Base-by-base conservation (phyloP, 1,284 basidiomycete species). In the Fomitopsis betulina region DNA sequence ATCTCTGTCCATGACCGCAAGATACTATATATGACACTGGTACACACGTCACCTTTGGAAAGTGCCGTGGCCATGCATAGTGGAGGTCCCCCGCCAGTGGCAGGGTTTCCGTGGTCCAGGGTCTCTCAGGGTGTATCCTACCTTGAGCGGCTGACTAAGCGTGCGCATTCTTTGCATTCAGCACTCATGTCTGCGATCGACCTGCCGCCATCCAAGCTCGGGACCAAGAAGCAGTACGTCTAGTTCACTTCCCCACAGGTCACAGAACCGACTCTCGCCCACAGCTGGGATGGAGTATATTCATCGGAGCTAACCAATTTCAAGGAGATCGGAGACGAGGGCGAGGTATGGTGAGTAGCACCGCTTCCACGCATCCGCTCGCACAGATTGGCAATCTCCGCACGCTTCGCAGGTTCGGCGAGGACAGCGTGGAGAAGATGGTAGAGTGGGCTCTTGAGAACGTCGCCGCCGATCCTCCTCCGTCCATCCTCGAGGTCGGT, bases 401-500 rank as follows among this genome's bases (percentile, higher is more conserved):
- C 8, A 32, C 27, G 35, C 45, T 19, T 12, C 35, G 13, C 63
- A 94, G 93, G 93, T 96, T 95, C 66, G 93, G 93, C 13, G 79
- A 84, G 62, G 90, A 94, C 61, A 85, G 84, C 25, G 83, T 91
- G 1, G 83, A 88, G 64, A 91, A 92, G 63, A 94, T 95, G 91
- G 84, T 88, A 15, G 76, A 83, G 23, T 91, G 89, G 89, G 73
- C 75, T 0, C 58, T 76, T 38, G 73, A 80, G 45, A 73, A 88
- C 62, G 71, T 82, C 27, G 81, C 86, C 3, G 63, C 71, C 8
- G 68, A 75, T 21, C 76, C 82, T 5, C 73, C 69, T 8, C 79
- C 84, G 9, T 76, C 69, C 19, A 77, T 89, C 32, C 78, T 93
- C 42, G 91, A 93, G 68, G 78, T 96, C 49, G 94, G 93, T 19